Percentiles rank a stretch among this genome's conserved stretches.
phyloP scores from a whole-genome alignment of 768 basidiomycete species.

The Chiua virens region DNA sequence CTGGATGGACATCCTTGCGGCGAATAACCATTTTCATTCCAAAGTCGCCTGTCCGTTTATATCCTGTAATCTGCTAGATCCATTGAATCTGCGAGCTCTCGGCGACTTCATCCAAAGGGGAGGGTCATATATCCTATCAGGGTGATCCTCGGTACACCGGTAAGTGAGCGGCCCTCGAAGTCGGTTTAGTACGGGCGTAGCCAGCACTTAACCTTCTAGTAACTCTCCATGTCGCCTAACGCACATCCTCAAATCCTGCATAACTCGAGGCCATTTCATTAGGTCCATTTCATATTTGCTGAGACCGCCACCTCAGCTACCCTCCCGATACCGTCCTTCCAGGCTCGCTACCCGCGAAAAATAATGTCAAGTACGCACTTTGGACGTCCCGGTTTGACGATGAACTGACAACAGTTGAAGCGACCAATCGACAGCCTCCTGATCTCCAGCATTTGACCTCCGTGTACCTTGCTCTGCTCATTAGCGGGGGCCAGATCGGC shows the following conservation, averaged over 20 bases:
- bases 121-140: constrained; percentile 27
- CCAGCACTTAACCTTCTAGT: constrained; percentile 1
- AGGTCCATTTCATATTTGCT: constrained; percentile 1
- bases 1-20: constrained; percentile 14
- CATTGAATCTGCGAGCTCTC: constrained; percentile 15
- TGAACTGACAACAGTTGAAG: background rate
- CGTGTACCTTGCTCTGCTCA: constrained; percentile 46
- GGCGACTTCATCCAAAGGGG: constrained; percentile 6
- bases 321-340: background rate
- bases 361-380: constrained; percentile 18
- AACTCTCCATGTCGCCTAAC: constrained; percentile 9
- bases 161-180: background rate
- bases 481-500: constrained; percentile 53
- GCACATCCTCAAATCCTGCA: background rate
- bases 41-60: constrained; percentile 5
- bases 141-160: constrained; percentile 10
- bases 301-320: background rate
- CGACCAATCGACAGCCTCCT: constrained; percentile 10
- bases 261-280: constrained; percentile 1
- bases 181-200: constrained; percentile 5
- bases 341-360: background rate
- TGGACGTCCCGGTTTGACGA: background rate
- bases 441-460: constrained; percentile 33
- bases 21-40: constrained; percentile 13
- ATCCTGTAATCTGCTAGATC: constrained; percentile 10